These are phyloP conservation scores for Bjerkandera adusta DNA, from an alignment of 1,284 basidiomycete genomes.

Conservation along the genomic window DNA sequence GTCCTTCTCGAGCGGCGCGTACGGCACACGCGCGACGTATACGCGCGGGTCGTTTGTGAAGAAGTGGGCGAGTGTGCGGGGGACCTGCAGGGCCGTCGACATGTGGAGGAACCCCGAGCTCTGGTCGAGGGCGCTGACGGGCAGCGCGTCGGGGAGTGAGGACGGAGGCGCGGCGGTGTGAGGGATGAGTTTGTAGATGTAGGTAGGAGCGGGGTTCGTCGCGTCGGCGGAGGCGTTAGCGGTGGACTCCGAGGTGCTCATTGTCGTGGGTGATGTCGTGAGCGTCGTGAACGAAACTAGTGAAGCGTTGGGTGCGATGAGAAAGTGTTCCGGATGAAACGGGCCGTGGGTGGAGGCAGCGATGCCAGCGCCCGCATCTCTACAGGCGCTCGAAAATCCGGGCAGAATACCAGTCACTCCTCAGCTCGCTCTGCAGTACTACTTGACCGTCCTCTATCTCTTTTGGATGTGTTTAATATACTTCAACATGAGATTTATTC, in stretches of 20 bases:
- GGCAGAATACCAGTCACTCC: no score
- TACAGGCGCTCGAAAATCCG: no score
- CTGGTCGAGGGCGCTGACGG: constrained; percentile 39
- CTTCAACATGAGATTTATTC: no score
- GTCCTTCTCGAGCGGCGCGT: constrained; percentile 33
- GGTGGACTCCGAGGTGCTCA: background rate
- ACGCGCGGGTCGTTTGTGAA: constrained; percentile 43
- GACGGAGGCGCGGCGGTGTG: constrained; percentile 34
- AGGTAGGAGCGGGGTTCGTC: constrained; percentile 30
- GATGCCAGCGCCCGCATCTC: no score
- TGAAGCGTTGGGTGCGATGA: no score
- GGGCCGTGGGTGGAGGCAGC: no score
- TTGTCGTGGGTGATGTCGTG: no score
- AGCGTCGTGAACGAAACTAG: no score
- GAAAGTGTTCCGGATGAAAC: no score
- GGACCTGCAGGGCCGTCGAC: constrained; percentile 55
- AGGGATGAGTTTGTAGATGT: constrained; percentile 53
- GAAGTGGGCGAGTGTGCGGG: constrained; percentile 51
- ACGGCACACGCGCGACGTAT: constrained; percentile 46
- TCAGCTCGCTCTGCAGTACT: no score
- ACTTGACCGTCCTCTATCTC: no score
- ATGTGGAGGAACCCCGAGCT: constrained; percentile 58
- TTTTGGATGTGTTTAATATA: no score
- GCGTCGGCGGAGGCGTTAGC: background rate
- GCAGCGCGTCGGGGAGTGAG: constrained; percentile 30